Evolutionary conservation across 805 yeast species (phyloP).

Genomic region (Wickerhamiella kurtzmanii): DNA sequence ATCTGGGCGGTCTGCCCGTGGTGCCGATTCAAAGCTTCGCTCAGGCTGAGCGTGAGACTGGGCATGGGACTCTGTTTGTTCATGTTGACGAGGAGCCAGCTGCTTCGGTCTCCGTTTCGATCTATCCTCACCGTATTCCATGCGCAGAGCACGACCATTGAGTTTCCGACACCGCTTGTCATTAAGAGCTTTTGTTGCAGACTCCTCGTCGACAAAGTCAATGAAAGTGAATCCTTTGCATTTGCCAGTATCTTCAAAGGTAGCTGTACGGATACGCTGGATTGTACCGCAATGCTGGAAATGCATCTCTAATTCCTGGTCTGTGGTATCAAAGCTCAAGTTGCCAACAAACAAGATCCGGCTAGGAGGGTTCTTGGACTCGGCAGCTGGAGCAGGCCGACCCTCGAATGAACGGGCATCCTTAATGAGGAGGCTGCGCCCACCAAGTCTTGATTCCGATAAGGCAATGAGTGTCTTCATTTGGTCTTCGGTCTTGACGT

Average conservation of each 20-base stretch:
- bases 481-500: conserved; percentile 49
- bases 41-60: conserved; percentile 2
- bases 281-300: conserved; percentile 90
- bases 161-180: conserved; percentile 54
- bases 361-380: conserved; percentile 67
- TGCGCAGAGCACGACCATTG: conserved; percentile 60
- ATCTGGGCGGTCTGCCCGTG: background rate
- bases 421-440: conserved; percentile 77
- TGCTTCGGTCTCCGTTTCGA: conserved; percentile 51
- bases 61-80: conserved; percentile 21
- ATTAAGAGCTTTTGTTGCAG: conserved; percentile 70
- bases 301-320: conserved; percentile 61
- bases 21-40: background rate
- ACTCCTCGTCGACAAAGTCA: conserved; percentile 68
- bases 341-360: conserved; percentile 87
- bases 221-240: conserved; percentile 94
- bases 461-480: conserved; percentile 49
- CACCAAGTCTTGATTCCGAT: conserved; percentile 62
- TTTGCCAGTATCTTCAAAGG: conserved; percentile 92
- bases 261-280: conserved; percentile 77
- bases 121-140: conserved; percentile 94
- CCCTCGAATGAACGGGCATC: conserved; percentile 73
- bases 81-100: too few relatives aligned
- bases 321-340: conserved; percentile 80
- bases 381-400: conserved; percentile 49